Conservation (phyloP, 768 basidiomycete genomes). For the Xanthoconium purpureum region DNA sequence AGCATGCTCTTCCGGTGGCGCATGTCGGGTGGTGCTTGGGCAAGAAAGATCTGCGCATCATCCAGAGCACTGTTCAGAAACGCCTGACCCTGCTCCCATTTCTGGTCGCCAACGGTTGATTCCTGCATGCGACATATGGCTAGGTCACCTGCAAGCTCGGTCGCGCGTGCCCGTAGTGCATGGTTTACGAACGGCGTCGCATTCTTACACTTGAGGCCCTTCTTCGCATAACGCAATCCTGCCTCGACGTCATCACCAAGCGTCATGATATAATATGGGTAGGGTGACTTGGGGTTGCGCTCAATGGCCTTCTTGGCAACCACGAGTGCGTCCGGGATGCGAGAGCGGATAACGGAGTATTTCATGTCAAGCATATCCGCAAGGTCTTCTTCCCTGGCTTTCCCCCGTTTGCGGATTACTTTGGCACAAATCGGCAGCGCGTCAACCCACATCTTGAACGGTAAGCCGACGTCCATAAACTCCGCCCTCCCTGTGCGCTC, state of each 20-base stretch:
- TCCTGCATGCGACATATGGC: conserved; percentile 46
- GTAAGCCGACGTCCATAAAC: conserved; percentile 45
- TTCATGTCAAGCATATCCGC: conserved; percentile 70
- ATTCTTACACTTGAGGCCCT: conserved; percentile 56
- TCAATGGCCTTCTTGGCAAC: conserved; percentile 44
- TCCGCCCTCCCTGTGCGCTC: conserved; percentile 41
- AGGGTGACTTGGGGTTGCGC: conserved; percentile 53
- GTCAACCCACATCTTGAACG: conserved; percentile 57
- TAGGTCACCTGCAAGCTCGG: conserved; percentile 55
- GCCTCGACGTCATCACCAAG: conserved; percentile 43
- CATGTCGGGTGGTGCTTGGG: conserved; percentile 57
- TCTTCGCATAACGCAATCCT: conserved; percentile 60
- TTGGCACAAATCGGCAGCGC: conserved; percentile 55
- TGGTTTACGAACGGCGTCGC: conserved; percentile 55
- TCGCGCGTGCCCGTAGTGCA: conserved; percentile 57
- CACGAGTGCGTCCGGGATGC: conserved; percentile 44
- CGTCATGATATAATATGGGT: conserved; percentile 60
- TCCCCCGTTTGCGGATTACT: conserved; percentile 45
- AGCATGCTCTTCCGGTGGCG: conserved; percentile 55
- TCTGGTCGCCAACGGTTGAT: conserved; percentile 35
- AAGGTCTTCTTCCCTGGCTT: conserved; percentile 40
- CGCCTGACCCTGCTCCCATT: conserved; percentile 59
- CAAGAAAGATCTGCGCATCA: conserved; percentile 53
- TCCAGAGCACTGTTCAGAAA: conserved; percentile 58
- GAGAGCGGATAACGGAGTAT: conserved; percentile 45